A percentile compares a stretch with the other conserved stretches of the same genome.
phyloP scores from a whole-genome alignment of 495 filamentous ascomycete genomes.

The Copromyces sp. region DNA sequence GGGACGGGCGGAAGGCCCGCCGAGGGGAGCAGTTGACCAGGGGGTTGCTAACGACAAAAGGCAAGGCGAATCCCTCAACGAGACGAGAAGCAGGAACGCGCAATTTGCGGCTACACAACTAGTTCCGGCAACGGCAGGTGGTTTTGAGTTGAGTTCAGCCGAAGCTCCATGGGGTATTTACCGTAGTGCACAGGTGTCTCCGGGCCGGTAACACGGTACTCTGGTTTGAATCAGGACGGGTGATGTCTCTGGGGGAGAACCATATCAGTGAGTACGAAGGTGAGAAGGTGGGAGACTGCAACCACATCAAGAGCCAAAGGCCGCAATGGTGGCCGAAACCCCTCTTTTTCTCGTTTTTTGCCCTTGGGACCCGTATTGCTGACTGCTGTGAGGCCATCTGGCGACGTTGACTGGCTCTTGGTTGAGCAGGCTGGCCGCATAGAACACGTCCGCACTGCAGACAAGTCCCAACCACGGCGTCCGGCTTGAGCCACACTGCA shows the following conservation, averaged over 20 bases:
- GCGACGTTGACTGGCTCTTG: neutral
- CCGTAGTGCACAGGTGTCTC: neutral
- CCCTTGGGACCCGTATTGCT: neutral
- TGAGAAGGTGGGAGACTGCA: neutral
- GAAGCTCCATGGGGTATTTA: neutral
- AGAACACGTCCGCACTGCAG: neutral
- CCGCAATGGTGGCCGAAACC: neutral
- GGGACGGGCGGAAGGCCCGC: neutral
- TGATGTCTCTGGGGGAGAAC: neutral
- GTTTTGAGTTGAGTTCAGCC: neutral
- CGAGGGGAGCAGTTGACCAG: neutral
- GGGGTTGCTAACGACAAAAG: neutral
- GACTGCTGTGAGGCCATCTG: neutral
- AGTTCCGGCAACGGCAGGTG: neutral
- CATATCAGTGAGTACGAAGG: neutral
- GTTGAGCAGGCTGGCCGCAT: neutral
- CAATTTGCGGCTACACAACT: neutral
- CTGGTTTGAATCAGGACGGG: neutral
- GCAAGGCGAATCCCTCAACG: neutral
- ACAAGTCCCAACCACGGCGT: slow-evolving; percentile 4
- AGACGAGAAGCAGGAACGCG: neutral
- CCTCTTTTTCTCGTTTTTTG: neutral
- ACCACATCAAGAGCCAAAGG: neutral
- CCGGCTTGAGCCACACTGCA: slow-evolving; percentile 13
- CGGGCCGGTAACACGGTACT: neutral